phyloP scores from a whole-genome alignment of 1,139 yeast genomes.

The Meyerozyma smithsonii region DNA sequence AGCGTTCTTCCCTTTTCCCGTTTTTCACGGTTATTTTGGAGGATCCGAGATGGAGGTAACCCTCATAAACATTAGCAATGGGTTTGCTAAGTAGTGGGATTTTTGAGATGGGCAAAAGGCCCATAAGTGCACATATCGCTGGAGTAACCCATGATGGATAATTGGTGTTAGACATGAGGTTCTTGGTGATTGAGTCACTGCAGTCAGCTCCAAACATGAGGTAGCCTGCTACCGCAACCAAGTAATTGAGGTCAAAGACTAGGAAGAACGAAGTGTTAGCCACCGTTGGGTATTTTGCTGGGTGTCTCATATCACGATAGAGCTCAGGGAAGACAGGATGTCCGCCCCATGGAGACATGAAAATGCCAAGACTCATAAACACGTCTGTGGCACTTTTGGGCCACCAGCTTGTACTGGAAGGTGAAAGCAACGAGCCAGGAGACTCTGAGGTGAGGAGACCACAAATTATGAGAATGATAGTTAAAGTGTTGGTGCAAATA shows the following conservation, averaged over 20 bases:
- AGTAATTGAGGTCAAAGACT: slow-evolving; percentile 31
- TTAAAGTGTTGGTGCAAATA: slow-evolving; percentile 59
- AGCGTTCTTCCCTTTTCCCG: slow-evolving; percentile 7
- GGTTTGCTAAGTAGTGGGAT: slow-evolving; percentile 39
- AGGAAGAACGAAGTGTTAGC: slow-evolving; percentile 29
- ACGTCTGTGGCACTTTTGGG: slow-evolving; percentile 48
- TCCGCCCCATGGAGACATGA: slow-evolving; percentile 90
- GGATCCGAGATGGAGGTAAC: slow-evolving; percentile 13
- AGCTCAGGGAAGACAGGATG: slow-evolving; percentile 83
- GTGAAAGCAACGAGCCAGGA: slow-evolving; percentile 66
- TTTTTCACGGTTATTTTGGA: slow-evolving; percentile 27
- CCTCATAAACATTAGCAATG: slow-evolving; percentile 37
- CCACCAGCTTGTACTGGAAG: slow-evolving; percentile 40
- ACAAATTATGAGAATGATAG: slow-evolving; percentile 52
- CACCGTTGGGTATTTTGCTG: slow-evolving; percentile 31
- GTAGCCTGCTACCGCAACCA: slow-evolving; percentile 33
- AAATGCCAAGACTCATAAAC: slow-evolving; percentile 63
- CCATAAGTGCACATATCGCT: slow-evolving; percentile 31
- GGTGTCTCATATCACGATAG: slow-evolving; percentile 79
- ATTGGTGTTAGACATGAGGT: slow-evolving; percentile 28
- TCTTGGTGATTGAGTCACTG: slow-evolving; percentile 37
- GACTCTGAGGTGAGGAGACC: slow-evolving; percentile 52
- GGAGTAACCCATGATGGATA: slow-evolving; percentile 31
- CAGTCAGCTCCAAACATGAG: slow-evolving; percentile 37
- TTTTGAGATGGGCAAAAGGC: slow-evolving; percentile 37